phyloP scores from a whole-genome alignment of 192 early-diverging fungal genomes.

The Coemansia sp. region DNA sequence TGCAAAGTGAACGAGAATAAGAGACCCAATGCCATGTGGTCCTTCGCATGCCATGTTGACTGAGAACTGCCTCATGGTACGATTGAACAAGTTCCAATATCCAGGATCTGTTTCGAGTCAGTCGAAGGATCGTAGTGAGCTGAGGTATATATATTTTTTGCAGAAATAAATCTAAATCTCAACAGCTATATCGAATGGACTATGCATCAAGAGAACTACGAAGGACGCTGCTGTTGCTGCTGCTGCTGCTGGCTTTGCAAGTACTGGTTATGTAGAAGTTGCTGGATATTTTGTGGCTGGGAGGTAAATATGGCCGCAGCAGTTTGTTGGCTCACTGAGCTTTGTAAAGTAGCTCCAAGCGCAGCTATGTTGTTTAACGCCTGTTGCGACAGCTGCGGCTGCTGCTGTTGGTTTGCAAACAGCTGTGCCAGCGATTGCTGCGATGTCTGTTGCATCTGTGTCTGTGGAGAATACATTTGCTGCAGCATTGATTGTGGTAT shows the following conservation, averaged over 20 bases:
- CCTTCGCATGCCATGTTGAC: no score
- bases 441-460: conserved; percentile 14
- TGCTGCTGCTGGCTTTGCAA: conserved; percentile 40
- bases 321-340: conserved; percentile 28
- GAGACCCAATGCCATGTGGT: no score
- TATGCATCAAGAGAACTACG: conserved; percentile 11
- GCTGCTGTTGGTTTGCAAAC: conserved; percentile 25
- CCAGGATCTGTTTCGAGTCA: no score
- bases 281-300: conserved; percentile 35
- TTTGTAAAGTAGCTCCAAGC: conserved; percentile 21
- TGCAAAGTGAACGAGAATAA: no score
- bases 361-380: conserved; percentile 22
- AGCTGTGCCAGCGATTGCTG: conserved; percentile 18
- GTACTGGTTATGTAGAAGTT: conserved; percentile 22
- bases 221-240: conserved; percentile 31
- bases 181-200: no score
- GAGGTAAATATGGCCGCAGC: conserved; percentile 17
- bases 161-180: no score
- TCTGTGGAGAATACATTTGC: conserved; percentile 15
- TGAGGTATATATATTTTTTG: no score
- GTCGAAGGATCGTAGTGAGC: no score
- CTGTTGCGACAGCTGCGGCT: conserved; percentile 18
- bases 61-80: no score
- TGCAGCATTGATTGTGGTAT: conserved; percentile 10
- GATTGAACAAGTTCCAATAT: no score